These are phyloP conservation scores for Teratosphaeriaceae sp. DNA, from an alignment of 2,329 filamentous ascomycete genomes.

Conservation along the genomic window DNA sequence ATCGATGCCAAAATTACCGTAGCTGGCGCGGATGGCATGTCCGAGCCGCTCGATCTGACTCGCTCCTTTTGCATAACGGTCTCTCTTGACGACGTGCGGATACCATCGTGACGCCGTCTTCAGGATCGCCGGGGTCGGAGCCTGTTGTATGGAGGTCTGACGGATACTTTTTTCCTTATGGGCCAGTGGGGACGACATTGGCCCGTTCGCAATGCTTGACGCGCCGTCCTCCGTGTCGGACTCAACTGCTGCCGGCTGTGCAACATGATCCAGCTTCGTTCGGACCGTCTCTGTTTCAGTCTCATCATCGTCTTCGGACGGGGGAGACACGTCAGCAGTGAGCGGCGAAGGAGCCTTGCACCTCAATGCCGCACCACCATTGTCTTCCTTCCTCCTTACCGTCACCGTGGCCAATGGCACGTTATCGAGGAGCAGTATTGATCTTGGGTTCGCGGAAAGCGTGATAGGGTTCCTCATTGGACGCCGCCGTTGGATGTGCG, in stretches of 20 bases:
- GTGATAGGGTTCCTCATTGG: background rate
- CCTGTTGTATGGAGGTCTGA: slow-evolving; percentile 1
- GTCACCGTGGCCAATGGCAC: background rate
- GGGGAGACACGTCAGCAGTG: background rate
- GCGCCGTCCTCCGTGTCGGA: background rate
- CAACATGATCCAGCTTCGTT: background rate
- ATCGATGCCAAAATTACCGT: slow-evolving; percentile 1
- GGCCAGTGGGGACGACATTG: background rate
- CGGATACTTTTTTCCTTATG: slow-evolving; percentile 2
- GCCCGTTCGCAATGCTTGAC: background rate
- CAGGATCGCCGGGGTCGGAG: slow-evolving; percentile 1
- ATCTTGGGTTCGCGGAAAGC: background rate
- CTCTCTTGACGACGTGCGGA: background rate
- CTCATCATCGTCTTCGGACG: background rate
- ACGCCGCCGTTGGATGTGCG: background rate
- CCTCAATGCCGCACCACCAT: background rate
- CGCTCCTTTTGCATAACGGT: slow-evolving; percentile 1
- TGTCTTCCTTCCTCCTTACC: background rate
- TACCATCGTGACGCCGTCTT: background rate
- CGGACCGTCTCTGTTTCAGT: background rate
- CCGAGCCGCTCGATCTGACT: background rate
- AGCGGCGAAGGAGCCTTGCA: background rate
- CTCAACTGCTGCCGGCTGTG: background rate
- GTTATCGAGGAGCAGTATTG: background rate
- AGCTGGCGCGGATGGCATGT: slow-evolving; percentile 1